phyloP scores from a whole-genome alignment of 495 filamentous ascomycete species.

The Neurospora sp. region DNA sequence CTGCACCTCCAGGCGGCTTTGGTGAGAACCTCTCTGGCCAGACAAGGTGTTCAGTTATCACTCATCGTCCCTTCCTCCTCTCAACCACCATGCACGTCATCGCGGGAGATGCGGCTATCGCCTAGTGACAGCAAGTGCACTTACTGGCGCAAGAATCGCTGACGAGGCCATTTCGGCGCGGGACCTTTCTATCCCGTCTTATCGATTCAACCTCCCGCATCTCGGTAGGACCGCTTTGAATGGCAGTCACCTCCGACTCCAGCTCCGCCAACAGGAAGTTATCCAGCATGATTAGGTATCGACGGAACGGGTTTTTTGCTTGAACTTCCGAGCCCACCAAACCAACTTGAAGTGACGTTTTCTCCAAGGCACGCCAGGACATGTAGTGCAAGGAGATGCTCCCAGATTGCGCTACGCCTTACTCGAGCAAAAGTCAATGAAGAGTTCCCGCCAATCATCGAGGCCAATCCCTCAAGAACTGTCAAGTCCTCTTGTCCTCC shows the following conservation, averaged over 20 bases:
- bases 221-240: background rate
- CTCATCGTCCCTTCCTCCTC: background rate
- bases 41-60: background rate
- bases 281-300: background rate
- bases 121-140: background rate
- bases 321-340: background rate
- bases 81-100: background rate
- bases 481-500: background rate
- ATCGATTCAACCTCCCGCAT: background rate
- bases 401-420: background rate
- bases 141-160: background rate
- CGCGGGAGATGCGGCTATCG: background rate
- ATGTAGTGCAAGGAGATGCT: background rate
- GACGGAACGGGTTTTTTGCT: background rate
- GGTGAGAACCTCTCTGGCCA: background rate
- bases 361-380: background rate
- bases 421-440: background rate
- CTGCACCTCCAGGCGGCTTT: background rate
- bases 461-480: background rate
- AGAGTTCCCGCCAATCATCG: background rate
- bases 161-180: background rate
- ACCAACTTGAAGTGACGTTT: background rate
- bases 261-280: background rate
- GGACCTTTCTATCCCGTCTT: background rate
- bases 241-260: background rate